Percentiles rank a stretch among this genome's conserved stretches.
These are phyloP conservation scores for Rossbeevera mucosa DNA, from an alignment of 768 basidiomycete species.

Conservation along the genomic window DNA sequence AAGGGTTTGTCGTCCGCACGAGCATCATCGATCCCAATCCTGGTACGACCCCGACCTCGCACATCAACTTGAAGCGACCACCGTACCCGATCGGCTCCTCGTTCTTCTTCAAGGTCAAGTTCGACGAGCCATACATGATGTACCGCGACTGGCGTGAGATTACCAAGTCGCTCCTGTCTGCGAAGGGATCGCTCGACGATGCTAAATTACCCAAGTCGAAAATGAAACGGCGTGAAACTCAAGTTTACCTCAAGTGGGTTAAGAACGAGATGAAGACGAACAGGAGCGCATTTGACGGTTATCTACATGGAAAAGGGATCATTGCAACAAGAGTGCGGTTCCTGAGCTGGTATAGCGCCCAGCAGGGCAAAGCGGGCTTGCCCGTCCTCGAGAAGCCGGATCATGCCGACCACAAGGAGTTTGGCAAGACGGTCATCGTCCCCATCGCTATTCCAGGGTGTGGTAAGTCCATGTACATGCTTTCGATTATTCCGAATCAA, in stretches of 20 bases:
- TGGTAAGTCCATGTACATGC: slow-evolving; percentile 46
- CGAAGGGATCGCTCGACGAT: slow-evolving; percentile 29
- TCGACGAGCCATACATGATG: slow-evolving; percentile 98
- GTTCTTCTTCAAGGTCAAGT: slow-evolving; percentile 99
- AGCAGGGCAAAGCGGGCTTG: slow-evolving; percentile 39
- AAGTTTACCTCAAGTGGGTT: slow-evolving; percentile 79
- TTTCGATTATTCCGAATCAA: background rate
- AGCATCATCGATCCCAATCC: slow-evolving; percentile 47
- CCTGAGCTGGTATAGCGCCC: slow-evolving; percentile 56
- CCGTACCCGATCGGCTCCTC: slow-evolving; percentile 78
- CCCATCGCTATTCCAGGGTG: slow-evolving; percentile 91
- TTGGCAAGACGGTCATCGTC: slow-evolving; percentile 77
- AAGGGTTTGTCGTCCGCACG: slow-evolving; percentile 92
- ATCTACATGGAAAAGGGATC: slow-evolving; percentile 73
- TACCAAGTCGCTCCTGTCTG: slow-evolving; percentile 67
- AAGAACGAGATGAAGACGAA: slow-evolving; percentile 66
- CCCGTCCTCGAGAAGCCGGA: slow-evolving; percentile 25
- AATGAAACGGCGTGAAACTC: slow-evolving; percentile 73
- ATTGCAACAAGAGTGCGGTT: slow-evolving; percentile 79
- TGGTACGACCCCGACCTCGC: slow-evolving; percentile 20
- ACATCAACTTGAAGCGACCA: slow-evolving; percentile 27
- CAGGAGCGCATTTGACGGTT: slow-evolving; percentile 56
- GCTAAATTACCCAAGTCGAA: slow-evolving; percentile 55
- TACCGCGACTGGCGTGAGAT: slow-evolving; percentile 97
- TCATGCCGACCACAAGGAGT: slow-evolving; percentile 22